Percentiles rank a stretch among this genome's conserved stretches.
Conservation (phyloP, 139 green algal genomes). For the Spirogloea muscicola region DNA sequence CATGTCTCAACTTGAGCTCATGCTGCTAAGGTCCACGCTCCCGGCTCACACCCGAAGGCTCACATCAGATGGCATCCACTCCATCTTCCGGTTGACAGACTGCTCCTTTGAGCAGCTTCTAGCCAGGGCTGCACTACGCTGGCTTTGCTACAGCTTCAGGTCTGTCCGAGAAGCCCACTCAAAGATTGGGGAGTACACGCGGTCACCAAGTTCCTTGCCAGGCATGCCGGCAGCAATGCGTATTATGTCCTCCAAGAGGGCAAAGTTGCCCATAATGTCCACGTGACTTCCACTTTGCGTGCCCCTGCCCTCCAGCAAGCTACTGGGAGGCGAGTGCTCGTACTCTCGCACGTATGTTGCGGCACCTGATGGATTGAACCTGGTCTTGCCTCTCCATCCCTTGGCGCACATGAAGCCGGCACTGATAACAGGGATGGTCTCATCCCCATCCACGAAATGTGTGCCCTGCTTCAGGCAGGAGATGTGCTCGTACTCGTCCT, state of each 20-base stretch:
- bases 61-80: too few species aligned
- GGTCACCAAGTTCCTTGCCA: constrained; percentile 55
- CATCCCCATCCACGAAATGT: constrained; percentile 39
- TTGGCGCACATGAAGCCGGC: constrained; percentile 36
- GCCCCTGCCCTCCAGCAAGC: constrained; percentile 56
- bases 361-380: constrained; percentile 62
- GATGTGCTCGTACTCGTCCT: not conserved
- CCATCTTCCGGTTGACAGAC: too few species aligned
- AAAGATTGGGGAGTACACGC: constrained; percentile 54
- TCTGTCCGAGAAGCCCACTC: constrained; percentile 11
- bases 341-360: constrained; percentile 60
- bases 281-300: constrained; percentile 57
- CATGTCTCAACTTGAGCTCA: too few species aligned
- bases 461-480: constrained; percentile 18
- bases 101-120: too few species aligned
- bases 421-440: constrained; percentile 66
- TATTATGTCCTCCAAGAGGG: constrained; percentile 60
- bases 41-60: too few species aligned
- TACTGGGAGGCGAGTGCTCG: constrained; percentile 34
- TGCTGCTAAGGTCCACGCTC: too few species aligned
- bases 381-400: constrained; percentile 49
- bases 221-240: constrained; percentile 50
- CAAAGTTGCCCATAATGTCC: constrained; percentile 66
- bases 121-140: too few species aligned
- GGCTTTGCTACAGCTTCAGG: constrained; percentile 1